Evolutionary conservation across 371 early-diverging fungal species (phyloP), one percentile per base, ranked within the genome.

Genomic region (Rhizomucor pusillus): DNA sequence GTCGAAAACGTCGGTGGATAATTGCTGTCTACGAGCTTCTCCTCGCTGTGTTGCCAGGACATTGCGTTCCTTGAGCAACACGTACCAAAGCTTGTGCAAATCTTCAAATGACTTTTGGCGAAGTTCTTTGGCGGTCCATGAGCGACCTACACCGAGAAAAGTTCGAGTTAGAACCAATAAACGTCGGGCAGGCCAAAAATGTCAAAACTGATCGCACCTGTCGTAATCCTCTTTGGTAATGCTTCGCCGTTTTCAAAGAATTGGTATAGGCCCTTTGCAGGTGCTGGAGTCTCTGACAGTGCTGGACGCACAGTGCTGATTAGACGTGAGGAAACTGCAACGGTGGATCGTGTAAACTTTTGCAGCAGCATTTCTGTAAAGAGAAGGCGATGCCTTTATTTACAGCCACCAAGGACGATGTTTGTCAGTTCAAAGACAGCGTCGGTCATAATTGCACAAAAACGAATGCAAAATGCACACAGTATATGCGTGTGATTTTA

Each of bases 51-150:
- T 90, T 20, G 90, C 87, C 51, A 98, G 81, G 54, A 91, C 52
- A 62, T 98, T 98, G 67, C 92, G 89, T 75, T 98, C 97, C 77
- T 96, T 96, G 52, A 95, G 77, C 67, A 95, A 83, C 33, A 95
- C 86, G 65, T 87, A 90, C 98, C 98, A 98, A 62, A 98, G 78
- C 70, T 90, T 91, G 77, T 97, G 98, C 58, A 98, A 80, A 73
- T 98, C 98, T 24, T 97, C 95, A 77, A 95, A 98, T 24, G 89
- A 89, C 79, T 98, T 98, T 51, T 76, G 68, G 23, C 97, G 84
- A 52, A 98, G 82, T 71, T 96, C 97, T 40, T 85, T 81, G 9
- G 92, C 90, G 47, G 81, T 77, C 98, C 98, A 98, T 37, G 93
- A 80, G 13, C 97, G 88, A 20, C 98, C 95, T 92, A 61, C 7